These are phyloP conservation scores for Colletotrichum sp. DNA, from an alignment of 2,329 filamentous ascomycete species.

Conservation along the genomic window DNA sequence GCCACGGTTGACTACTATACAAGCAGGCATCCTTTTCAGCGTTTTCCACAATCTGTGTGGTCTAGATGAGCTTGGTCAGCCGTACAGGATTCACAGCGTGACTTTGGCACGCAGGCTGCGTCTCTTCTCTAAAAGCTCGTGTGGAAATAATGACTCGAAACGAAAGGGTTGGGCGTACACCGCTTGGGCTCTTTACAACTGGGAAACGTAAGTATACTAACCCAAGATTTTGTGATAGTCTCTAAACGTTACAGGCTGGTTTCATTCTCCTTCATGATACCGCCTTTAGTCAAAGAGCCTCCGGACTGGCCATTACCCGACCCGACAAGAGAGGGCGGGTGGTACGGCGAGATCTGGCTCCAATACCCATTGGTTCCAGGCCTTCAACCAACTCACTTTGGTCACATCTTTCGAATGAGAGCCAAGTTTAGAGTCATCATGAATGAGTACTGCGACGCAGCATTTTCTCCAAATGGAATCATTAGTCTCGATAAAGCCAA, in stretches of 20 bases:
- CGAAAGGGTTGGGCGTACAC: not conserved
- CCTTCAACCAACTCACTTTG: conserved; percentile 27
- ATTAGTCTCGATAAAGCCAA: conserved; percentile 21
- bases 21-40: conserved; percentile 38
- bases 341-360: conserved; percentile 41
- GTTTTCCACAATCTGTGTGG: conserved; percentile 36
- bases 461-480: conserved; percentile 17
- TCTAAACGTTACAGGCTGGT: conserved; percentile 21
- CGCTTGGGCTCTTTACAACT: not conserved
- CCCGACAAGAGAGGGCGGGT: conserved; percentile 22
- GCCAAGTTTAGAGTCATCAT: conserved; percentile 30
- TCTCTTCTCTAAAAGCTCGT: not conserved
- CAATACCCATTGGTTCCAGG: conserved; percentile 34
- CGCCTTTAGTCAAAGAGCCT: conserved; percentile 31
- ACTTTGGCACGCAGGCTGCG: conserved; percentile 34
- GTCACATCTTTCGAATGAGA: conserved; percentile 31
- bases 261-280: conserved; percentile 26
- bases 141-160: not conserved
- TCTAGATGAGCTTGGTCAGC: conserved; percentile 40
- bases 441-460: conserved; percentile 30
- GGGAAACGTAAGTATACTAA: not conserved
- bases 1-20: conserved; percentile 36
- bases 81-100: conserved; percentile 35
- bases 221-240: not conserved
- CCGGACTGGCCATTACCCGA: conserved; percentile 35